Evolutionary conservation across 106 monocot genomes (phyloP).

Genomic region (Dioscorea alata): DNA sequence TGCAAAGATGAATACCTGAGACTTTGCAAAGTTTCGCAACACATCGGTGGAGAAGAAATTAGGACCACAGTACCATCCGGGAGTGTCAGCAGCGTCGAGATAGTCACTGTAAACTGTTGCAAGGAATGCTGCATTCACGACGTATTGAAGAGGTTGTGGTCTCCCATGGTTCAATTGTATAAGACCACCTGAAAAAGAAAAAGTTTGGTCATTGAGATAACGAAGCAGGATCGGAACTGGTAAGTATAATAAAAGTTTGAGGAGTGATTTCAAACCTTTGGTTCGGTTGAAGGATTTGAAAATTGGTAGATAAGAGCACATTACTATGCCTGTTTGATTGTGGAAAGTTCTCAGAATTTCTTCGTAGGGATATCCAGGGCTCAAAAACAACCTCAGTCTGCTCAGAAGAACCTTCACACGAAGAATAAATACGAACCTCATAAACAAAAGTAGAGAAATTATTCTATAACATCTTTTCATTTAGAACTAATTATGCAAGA

Average conservation of each 20-base stretch:
- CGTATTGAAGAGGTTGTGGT: slow-evolving; percentile 71
- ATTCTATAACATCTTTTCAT: no score
- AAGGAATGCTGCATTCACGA: slow-evolving; percentile 80
- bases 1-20: slow-evolving; percentile 15
- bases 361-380: slow-evolving; percentile 89
- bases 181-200: slow-evolving; percentile 44
- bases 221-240: not conserved
- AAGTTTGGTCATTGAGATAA: not conserved
- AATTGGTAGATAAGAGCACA: slow-evolving; percentile 83
- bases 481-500: no score
- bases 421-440: no score
- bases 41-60: slow-evolving; percentile 57
- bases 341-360: slow-evolving; percentile 82
- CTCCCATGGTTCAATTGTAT: slow-evolving; percentile 78
- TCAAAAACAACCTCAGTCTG: slow-evolving; percentile 70
- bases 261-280: slow-evolving; percentile 35
- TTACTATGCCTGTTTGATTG: slow-evolving; percentile 71
- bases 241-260: not conserved
- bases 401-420: slow-evolving; percentile 29
- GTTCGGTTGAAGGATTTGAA: slow-evolving; percentile 73
- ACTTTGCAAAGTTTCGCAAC: slow-evolving; percentile 58
- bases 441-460: no score
- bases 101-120: slow-evolving; percentile 75
- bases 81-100: slow-evolving; percentile 75
- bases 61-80: slow-evolving; percentile 83